Conservation (phyloP, 2,329 filamentous ascomycete species). For the Cercospora zeina region DNA sequence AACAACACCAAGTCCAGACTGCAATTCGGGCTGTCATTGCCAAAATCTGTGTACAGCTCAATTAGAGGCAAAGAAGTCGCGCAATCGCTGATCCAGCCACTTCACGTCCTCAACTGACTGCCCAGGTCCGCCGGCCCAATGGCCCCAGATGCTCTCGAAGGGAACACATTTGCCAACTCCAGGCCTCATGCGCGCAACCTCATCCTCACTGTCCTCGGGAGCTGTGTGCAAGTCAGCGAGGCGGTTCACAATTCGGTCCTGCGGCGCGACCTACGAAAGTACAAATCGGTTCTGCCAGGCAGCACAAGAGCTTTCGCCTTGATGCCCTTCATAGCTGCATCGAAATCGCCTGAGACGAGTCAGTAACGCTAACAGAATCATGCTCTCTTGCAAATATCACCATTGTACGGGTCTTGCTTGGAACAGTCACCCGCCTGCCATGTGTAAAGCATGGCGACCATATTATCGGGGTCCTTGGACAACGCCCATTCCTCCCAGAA, state of each 20-base stretch:
- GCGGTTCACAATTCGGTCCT: background rate
- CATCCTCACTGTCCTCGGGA: constrained; percentile 74
- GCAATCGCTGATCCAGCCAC: constrained; percentile 67
- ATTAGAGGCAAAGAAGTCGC: constrained; percentile 50
- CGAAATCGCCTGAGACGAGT: constrained; percentile 33
- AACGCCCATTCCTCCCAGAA: constrained; percentile 78
- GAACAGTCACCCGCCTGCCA: constrained; percentile 76
- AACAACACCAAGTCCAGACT: background rate
- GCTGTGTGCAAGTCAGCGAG: constrained; percentile 40
- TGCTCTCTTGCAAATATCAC: background rate
- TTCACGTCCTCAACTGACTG: constrained; percentile 68
- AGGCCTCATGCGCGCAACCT: constrained; percentile 63
- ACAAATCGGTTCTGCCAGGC: constrained; percentile 72
- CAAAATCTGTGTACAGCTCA: constrained; percentile 10
- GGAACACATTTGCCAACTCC: constrained; percentile 56
- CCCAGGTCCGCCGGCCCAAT: constrained; percentile 63
- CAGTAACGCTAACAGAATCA: constrained; percentile 31
- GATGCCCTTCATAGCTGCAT: constrained; percentile 64
- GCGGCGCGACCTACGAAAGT: constrained; percentile 61
- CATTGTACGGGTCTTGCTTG: constrained; percentile 66
- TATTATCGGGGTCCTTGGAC: constrained; percentile 71
- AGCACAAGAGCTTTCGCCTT: constrained; percentile 71
- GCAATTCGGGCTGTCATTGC: background rate
- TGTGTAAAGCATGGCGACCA: constrained; percentile 72
- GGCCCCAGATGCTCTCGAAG: constrained; percentile 59